Percentiles rank a stretch among this genome's conserved stretches.
Evolutionary conservation across 495 filamentous ascomycete genomes (phyloP).

Genomic region (Podospora anserina): DNA sequence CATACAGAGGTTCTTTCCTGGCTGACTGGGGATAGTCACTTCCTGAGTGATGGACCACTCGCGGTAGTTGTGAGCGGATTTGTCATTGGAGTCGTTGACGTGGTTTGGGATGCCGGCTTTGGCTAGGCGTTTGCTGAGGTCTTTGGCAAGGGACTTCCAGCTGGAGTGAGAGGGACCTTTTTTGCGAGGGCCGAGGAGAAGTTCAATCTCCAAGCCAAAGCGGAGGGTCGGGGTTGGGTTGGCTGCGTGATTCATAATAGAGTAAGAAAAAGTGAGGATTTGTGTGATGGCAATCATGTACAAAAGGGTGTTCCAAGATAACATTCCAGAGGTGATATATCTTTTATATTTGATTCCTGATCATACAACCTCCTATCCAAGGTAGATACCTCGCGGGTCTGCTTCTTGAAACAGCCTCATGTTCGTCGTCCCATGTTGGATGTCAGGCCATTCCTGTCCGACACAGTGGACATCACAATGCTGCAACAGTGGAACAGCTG

Average conservation of each 20-base stretch:
- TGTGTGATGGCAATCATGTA: too few relatives aligned
- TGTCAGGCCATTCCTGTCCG: neutral
- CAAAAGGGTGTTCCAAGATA: neutral
- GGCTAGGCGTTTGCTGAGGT: slow-evolving; percentile 26
- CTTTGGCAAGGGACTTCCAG: slow-evolving; percentile 28
- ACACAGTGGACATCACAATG: neutral
- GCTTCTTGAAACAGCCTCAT: neutral
- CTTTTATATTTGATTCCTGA: neutral
- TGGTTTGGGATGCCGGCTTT: slow-evolving; percentile 29
- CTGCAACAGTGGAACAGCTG: neutral
- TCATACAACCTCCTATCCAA: neutral
- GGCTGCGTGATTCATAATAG: neutral
- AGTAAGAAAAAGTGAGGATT: too few relatives aligned
- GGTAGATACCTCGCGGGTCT: neutral
- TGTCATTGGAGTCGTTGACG: slow-evolving; percentile 26
- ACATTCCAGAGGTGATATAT: neutral
- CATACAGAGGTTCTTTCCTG: slow-evolving; percentile 27
- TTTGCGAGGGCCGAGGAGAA: slow-evolving; percentile 27
- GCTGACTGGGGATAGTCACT: slow-evolving; percentile 27
- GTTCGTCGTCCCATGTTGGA: neutral
- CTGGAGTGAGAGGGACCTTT: slow-evolving; percentile 15
- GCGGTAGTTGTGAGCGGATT: slow-evolving; percentile 26
- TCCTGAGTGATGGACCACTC: slow-evolving; percentile 33
- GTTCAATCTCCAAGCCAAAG: slow-evolving; percentile 34
- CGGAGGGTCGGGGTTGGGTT: slow-evolving; percentile 8